phyloP scores from a whole-genome alignment of 257 asterid genomes.

The Ilex aquifolium region DNA sequence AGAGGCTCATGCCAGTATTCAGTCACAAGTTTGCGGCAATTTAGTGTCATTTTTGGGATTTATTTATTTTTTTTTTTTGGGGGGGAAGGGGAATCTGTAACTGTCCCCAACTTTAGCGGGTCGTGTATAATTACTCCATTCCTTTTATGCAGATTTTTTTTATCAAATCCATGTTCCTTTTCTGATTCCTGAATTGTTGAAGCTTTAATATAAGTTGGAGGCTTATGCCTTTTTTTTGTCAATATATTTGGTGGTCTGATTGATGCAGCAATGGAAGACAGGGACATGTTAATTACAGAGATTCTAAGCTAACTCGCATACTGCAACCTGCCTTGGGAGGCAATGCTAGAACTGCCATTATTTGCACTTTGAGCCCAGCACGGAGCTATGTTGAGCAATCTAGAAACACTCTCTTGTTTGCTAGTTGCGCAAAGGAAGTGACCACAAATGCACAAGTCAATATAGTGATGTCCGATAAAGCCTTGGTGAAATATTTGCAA shows the following conservation, averaged over 20 bases:
- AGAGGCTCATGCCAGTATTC: no score
- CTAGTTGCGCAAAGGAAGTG: constrained; percentile 97
- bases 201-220: constrained; percentile 4
- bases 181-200: constrained; percentile 4
- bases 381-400: constrained; percentile 98
- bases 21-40: no score
- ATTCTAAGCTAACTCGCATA: constrained; percentile 94
- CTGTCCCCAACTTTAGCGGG: no score
- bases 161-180: background rate
- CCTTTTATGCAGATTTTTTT: background rate
- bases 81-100: no score
- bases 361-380: constrained; percentile 95
- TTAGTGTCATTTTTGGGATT: no score
- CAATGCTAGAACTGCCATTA: constrained; percentile 97
- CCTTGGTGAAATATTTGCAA: constrained; percentile 97
- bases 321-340: constrained; percentile 99
- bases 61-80: no score
- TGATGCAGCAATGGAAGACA: constrained; percentile 93
- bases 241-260: constrained; percentile 10
- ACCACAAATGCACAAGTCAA: constrained; percentile 96
- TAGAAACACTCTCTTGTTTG: constrained; percentile 91
- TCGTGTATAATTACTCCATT: background rate
- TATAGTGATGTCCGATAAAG: constrained; percentile 99
- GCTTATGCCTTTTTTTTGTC: background rate
- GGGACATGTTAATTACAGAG: constrained; percentile 92